Percentiles rank a stretch among this genome's conserved stretches.
These are phyloP conservation scores for Camillea tinctor DNA, from an alignment of 2,329 filamentous ascomycete species.

Conservation along the genomic window DNA sequence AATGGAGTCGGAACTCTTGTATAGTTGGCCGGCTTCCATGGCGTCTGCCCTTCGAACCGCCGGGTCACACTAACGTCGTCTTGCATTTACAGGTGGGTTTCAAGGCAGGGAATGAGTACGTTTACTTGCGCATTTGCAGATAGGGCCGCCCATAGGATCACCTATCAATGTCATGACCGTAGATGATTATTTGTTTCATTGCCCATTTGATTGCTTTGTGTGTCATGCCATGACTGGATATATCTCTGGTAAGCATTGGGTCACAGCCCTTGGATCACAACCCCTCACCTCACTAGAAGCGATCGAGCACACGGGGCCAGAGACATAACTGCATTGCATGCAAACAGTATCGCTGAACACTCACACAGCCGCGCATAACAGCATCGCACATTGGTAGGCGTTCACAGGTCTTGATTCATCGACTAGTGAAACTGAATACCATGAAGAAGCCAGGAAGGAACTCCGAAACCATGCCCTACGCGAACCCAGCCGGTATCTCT, in stretches of 20 bases:
- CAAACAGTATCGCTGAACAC: neutral
- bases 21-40: slow-evolving; percentile 18
- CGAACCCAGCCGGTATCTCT: slow-evolving; percentile 36
- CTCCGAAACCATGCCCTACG: slow-evolving; percentile 46
- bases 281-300: neutral
- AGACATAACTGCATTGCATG: neutral
- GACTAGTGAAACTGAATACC: slow-evolving; percentile 44
- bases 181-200: neutral
- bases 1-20: slow-evolving; percentile 40
- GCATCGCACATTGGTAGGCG: slow-evolving; percentile 14
- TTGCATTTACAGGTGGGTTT: slow-evolving; percentile 24
- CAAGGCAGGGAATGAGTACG: slow-evolving; percentile 5
- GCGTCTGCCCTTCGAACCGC: slow-evolving; percentile 8
- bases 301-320: neutral
- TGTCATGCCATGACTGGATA: neutral
- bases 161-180: slow-evolving; percentile 15
- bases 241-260: neutral
- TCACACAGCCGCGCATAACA: slow-evolving; percentile 1
- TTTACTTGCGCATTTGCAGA: slow-evolving; percentile 13
- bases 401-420: slow-evolving; percentile 41
- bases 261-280: too few species aligned
- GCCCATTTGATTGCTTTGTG: neutral
- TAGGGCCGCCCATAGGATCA: slow-evolving; percentile 10
- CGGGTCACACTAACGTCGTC: neutral
- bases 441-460: slow-evolving; percentile 38